Evolutionary conservation across 2,329 filamentous ascomycete genomes (phyloP).

Genomic region (Pseudogymnoascus sp.): DNA sequence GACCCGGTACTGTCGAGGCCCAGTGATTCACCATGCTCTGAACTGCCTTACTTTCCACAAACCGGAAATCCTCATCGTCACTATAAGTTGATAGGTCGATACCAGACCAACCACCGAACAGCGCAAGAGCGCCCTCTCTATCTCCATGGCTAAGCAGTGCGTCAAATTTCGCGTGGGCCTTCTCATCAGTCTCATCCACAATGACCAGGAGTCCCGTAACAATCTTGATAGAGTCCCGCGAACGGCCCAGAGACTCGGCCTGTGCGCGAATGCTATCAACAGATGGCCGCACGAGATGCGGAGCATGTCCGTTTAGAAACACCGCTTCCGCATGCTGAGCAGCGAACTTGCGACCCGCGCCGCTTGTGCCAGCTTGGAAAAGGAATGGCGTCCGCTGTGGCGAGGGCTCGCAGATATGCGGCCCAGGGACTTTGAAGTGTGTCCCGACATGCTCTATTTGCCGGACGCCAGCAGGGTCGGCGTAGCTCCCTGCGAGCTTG

Average conservation of each 20-base stretch:
- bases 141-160: constrained; percentile 54
- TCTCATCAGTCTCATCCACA: constrained; percentile 55
- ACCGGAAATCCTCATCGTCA: constrained; percentile 51
- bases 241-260: constrained; percentile 45
- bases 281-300: constrained; percentile 49
- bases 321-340: constrained; percentile 63
- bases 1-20: constrained; percentile 47
- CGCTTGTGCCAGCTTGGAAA: constrained; percentile 60
- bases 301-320: constrained; percentile 57
- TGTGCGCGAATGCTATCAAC: constrained; percentile 53
- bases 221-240: constrained; percentile 57
- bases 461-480: constrained; percentile 45
- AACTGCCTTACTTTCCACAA: constrained; percentile 35
- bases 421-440: constrained; percentile 52
- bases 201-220: constrained; percentile 60
- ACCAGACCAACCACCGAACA: constrained; percentile 50
- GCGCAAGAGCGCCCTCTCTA: constrained; percentile 56
- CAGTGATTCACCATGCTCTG: constrained; percentile 33
- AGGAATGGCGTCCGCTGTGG: constrained; percentile 61
- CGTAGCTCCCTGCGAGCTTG: constrained; percentile 44
- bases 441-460: constrained; percentile 57
- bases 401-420: constrained; percentile 54
- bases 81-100: constrained; percentile 33
- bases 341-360: constrained; percentile 56
- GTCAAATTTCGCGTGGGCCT: constrained; percentile 54